Base-by-base conservation (phyloP, 345 rosid species). In the Bruguiera gymnorhiza region DNA sequence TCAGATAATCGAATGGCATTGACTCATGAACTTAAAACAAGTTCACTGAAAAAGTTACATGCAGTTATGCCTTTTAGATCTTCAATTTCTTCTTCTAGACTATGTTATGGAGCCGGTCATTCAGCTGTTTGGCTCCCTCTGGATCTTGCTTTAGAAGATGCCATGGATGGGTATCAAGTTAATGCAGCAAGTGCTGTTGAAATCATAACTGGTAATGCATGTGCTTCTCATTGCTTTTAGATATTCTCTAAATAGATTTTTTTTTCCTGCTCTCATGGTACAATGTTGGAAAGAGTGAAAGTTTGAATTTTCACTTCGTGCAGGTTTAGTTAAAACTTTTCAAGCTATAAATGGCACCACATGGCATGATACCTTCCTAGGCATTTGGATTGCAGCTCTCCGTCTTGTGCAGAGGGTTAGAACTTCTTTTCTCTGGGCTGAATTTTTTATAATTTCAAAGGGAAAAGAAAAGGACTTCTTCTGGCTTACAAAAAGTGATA, bases 351-450 rank as follows among this genome's bases (percentile, higher is more conserved):
- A 92, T 69, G 75, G 81, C 70, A 83, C 96, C 60, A 73, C 89
- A 60, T 95, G 97, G 97, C 93, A 88, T 71, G 89, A 90, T 74
- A 84, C 97, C 61, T 90, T 95, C 81, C 76, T 92, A 54, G 96
- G 93, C 70, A 83, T 95, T 73, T 95, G 99, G 99, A 83, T 92
- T 80, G 90, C 99, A 67, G 88, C 97, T 75, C 80, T 95, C 68
- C 93, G 99, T 71, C 97, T 92, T 74, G 88, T 95, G 77, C 99
- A 95, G 77, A 86, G 99, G 97, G 99, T 76, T 34, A 65, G 74
- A 52, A 65, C 29, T 24, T 46, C 30, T 51, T 48, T 24, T 31
- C 34, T 5, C 57, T 21, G 32, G 10, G 18, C 0, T 46, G 24
- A 24, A 5, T 2, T 39, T 10, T 7, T 21, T 39, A 29, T 29